Base-by-base conservation (phyloP, 225 moss, liverwort and hornwort genomes). In the Straminergon stramineum region DNA sequence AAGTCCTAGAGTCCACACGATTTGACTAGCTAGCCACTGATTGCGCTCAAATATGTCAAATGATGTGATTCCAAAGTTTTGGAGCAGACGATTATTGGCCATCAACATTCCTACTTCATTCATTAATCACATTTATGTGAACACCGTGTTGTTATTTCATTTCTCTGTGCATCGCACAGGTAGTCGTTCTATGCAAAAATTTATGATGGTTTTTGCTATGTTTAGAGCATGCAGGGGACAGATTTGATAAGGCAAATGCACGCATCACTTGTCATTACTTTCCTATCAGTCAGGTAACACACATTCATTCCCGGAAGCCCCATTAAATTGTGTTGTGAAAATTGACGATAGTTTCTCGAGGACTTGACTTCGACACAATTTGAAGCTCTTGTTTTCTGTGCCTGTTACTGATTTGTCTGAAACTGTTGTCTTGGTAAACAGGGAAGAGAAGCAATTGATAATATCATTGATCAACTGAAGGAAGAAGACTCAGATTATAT, bases 191-290 rank as follows among this genome's bases (percentile, higher is more conserved):
- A 57, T 56, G 84, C 84, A 90, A 85, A 82, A 15, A 61, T 64
- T 85, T 75, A 75, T 82, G 82, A 62, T 55, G 18, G 10, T 9
- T 87, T 65, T 87, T 79, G 39, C 48, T 64, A 17, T 66, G 84
- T 73, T 86, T 17, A 83, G 92, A 82, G 57, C 69, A 78, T 53
- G 66, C 66, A 79, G 86, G 66, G 83, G 83, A 73, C 48, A 71
- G 21, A 63, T 27, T 70, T 63, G 92, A 94, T n/a, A 91, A 41
- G 84, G 92, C 93, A 63, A 92, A 94, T 83, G 94, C 92, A 51
- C 93, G 94, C 35, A 92, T 94, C 66, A 92, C 84, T 58, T 94
- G 94, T 43, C 92, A 84, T 60, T 94, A 94, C 86, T 94, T 91
- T 75, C 94, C 93, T 62, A 85, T 94, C 57, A 78, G 37, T 13